phyloP scores from a whole-genome alignment of 2,329 filamentous ascomycete genomes.

The Sporothrix inflata region DNA sequence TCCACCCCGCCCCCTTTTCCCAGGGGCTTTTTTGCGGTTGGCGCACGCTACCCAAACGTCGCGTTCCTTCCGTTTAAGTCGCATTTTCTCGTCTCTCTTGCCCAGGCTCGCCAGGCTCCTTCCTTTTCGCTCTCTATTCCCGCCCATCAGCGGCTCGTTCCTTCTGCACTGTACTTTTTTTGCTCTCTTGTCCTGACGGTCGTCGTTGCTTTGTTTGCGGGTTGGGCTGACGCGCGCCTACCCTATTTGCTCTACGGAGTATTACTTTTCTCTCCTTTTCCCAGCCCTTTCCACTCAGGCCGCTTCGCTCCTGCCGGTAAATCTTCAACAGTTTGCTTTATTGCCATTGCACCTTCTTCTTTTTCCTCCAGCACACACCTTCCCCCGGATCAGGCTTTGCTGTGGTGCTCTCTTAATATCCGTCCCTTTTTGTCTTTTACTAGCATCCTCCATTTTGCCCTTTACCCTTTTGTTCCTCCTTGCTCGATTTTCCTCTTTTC shows the following conservation, averaged over 20 bases:
- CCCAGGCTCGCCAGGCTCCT: neutral
- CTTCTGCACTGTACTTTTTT: neutral
- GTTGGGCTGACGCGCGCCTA: slow-evolving; percentile 17
- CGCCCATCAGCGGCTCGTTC: neutral
- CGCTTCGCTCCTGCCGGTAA: slow-evolving; percentile 12
- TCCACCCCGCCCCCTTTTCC: slow-evolving; percentile 23
- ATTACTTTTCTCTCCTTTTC: neutral
- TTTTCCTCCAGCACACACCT: slow-evolving; percentile 1
- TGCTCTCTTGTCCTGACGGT: neutral
- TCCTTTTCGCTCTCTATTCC: neutral
- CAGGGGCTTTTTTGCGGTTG: slow-evolving; percentile 7
- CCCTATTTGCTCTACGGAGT: neutral
- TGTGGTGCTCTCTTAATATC: slow-evolving; percentile 3
- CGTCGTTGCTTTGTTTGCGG: slow-evolving; percentile 15
- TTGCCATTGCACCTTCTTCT: slow-evolving; percentile 12
- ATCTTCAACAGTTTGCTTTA: slow-evolving; percentile 17
- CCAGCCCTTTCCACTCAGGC: neutral
- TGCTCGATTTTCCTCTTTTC: neutral
- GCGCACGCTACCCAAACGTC: neutral
- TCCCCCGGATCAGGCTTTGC: neutral
- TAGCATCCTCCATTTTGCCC: neutral
- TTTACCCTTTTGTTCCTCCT: neutral
- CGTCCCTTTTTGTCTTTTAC: slow-evolving; percentile 3
- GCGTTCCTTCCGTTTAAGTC: slow-evolving; percentile 1
- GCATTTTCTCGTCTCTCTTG: neutral